These are phyloP conservation scores for Linderina pennispora DNA, from an alignment of 192 early-diverging fungal genomes.

Conservation along the genomic window DNA sequence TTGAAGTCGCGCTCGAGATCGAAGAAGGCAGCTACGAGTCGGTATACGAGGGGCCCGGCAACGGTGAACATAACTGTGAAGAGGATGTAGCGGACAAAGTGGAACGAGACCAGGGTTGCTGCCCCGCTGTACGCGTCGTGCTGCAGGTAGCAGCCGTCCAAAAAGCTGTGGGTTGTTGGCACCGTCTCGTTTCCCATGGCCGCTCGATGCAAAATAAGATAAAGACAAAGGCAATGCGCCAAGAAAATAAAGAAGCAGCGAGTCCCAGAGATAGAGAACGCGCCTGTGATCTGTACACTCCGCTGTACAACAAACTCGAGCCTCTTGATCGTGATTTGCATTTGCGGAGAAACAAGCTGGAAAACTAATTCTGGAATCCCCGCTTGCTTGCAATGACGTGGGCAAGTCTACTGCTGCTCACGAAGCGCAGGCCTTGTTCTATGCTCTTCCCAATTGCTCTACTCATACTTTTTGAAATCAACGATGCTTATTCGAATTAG, in stretches of 20 bases:
- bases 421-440: neutral
- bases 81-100: slow-evolving; percentile 19
- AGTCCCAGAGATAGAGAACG: too few relatives aligned
- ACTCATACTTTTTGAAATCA: too few relatives aligned
- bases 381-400: neutral
- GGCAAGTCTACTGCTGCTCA: too few relatives aligned
- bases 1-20: slow-evolving; percentile 65
- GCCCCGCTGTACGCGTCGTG: slow-evolving; percentile 23
- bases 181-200: slow-evolving; percentile 9
- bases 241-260: too few relatives aligned
- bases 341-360: slow-evolving; percentile 1
- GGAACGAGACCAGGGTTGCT: slow-evolving; percentile 42
- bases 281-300: too few relatives aligned
- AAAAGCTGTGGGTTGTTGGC: slow-evolving; percentile 15
- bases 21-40: slow-evolving; percentile 52
- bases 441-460: neutral
- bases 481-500: slow-evolving; percentile 44
- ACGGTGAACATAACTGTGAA: slow-evolving; percentile 35
- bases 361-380: neutral
- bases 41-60: slow-evolving; percentile 45
- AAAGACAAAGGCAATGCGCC: too few relatives aligned
- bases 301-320: too few relatives aligned
- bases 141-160: slow-evolving; percentile 35
- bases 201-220: too few relatives aligned
- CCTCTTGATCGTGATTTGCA: too few relatives aligned